Evolutionary conservation across 805 yeast genomes (phyloP).

Genomic region (Monosporozyma siamensis): DNA sequence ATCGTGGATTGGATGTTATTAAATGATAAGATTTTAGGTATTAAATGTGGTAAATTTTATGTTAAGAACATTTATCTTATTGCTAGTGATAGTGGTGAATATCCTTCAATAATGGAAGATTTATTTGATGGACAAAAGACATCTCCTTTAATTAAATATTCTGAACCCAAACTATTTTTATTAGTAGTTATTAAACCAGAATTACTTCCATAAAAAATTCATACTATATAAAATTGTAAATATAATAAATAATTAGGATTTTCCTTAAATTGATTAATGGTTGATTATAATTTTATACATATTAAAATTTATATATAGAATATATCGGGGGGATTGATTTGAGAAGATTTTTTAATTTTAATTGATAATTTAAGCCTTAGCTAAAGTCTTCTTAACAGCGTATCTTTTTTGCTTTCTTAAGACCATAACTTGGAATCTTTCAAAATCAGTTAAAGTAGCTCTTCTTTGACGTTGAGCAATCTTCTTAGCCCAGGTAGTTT

Average conservation of each 20-base stretch:
- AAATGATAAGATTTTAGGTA: conserved; percentile 18
- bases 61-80: conserved; percentile 31
- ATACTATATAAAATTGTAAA: not conserved
- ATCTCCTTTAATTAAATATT: not conserved
- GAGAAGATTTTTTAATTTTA: too few species aligned
- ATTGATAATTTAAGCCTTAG: conserved; percentile 65
- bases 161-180: conserved; percentile 10
- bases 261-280: not conserved
- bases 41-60: conserved; percentile 13
- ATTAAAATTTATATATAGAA: conserved; percentile 2
- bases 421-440: conserved; percentile 98
- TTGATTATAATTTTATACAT: conserved; percentile 2
- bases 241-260: not conserved
- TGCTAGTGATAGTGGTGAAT: conserved; percentile 16
- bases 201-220: conserved; percentile 4
- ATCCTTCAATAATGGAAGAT: conserved; percentile 2
- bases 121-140: conserved; percentile 1
- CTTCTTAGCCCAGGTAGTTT: conserved; percentile 96
- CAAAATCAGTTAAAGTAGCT: conserved; percentile 89
- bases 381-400: conserved; percentile 92
- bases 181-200: conserved; percentile 18
- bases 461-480: conserved; percentile 92
- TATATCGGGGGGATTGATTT: not conserved
- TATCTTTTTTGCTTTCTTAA: conserved; percentile 95
- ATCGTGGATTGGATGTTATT: conserved; percentile 14